Base-by-base conservation (phyloP, 2,329 filamentous ascomycete genomes). In the Penicillium palitans region DNA sequence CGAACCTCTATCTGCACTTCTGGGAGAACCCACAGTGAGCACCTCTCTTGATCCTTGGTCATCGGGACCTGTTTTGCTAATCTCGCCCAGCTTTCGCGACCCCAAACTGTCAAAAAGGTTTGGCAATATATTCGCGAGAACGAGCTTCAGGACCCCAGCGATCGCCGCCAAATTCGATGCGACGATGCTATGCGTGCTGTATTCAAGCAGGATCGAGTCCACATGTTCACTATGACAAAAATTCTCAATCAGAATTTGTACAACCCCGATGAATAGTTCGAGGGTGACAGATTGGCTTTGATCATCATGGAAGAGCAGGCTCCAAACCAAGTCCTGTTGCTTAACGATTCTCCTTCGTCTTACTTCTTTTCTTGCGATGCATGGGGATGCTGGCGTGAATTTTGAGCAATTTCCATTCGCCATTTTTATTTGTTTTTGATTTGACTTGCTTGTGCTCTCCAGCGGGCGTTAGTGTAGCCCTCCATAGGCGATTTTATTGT, bases 161-260 rank as follows among this genome's bases (percentile, higher is more conserved):
- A 99, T 79, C 93, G 93, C 75, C 90, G 95, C 24, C 91, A 96
- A 67, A 99, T 99, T 63, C 81, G 86, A 29, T 99, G 95, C 78
- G 95, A 99, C 76, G 91, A 96, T 25, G 87, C 86, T 66, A 89
- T 99, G 89, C 87, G 90, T 60, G 89, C 90, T 7, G 90, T 99
- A 8, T 99, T 99, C 80, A 96, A 96, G 75, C 85, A 90, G 70
- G 86, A 92, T 69, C 90, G 85, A 70, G 90, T 99, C 50, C 91
- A 98, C 77, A 99, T 99, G 95, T 99, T 99, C 76, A 93, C 91
- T 66, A 98, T 99, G 93, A 98, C 96, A 81, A 97, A 97, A 81
- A 85, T 96, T 17, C 86, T 98, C 12, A 91, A 90, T 62, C 88
- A 89, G 72, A 93, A 98, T 70, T 81, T 98, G 40, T 97, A 96